Base-by-base conservation (phyloP, 2,329 filamentous ascomycete species). In the Coniochaeta pulveracea region DNA sequence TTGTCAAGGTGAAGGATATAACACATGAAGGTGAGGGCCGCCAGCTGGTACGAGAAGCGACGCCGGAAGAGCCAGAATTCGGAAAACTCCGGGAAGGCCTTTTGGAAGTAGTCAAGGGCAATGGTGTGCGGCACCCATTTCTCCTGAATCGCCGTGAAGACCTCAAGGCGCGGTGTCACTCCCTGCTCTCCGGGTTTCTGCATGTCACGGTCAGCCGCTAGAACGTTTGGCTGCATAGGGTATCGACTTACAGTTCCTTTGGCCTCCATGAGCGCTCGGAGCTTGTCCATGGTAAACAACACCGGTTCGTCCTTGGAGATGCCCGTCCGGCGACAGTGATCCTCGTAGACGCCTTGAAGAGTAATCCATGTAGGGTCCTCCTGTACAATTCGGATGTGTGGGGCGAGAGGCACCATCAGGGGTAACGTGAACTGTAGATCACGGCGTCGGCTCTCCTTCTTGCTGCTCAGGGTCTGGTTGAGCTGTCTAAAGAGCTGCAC, bases 11-110 rank as follows among this genome's bases (percentile, higher is more conserved):
- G 89, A 63, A 99, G 80, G 38, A 95, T 81, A 53, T 96, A 98
- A 4, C 91, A 96, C 82, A 98, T 94, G 62, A 98, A 98, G 1
- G 91, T 94, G 42, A 96, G 71, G 2, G 88, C 77, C 14, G 91
- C 89, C 40, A 94, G 79, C 59, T 98, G 91, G 64, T 96, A 95
- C 15, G 85, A 83, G 61, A 98, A 94, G 44, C 94, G 88, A 38
- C 88, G 80, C 38, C 91, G 83, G 84, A 99, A 99, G 37, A 98
- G 73, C 86, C 89, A 98, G 66, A 96, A 95, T 48, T 95, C 88
- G 28, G 83, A 76, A 56, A 85, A 98, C 41, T 84, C 80, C 19
- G 86, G 82, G 60, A 91, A 96, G 5, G 78, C 83, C 43, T 72
- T 67, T 51, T 88, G 83, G 72, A 95, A 95, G 63, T 89, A 95